Evolutionary conservation across 768 basidiomycete genomes (phyloP), one percentile per base, ranked within the genome.

Genomic region (Lepiota venenata): DNA sequence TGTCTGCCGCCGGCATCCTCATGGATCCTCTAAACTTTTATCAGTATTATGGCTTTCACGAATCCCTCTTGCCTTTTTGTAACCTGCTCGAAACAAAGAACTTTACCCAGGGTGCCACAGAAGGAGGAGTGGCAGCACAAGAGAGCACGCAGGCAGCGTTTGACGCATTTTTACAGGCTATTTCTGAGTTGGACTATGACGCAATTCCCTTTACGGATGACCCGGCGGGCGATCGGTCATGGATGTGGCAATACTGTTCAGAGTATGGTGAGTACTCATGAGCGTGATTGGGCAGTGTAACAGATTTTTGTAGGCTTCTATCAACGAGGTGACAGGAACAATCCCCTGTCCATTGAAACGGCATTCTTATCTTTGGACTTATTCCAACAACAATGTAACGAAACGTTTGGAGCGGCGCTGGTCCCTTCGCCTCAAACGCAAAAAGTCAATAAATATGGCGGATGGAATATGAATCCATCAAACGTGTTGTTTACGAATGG

Each of bases 231-330:
- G 77, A 78, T 50, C 61, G 60, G 41, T 77, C 77, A 7, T 80
- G 77, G 78, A 79, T 77, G 77, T 71, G 78, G 69, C 77, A 80
- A 56, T 79, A 78, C 55, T 79, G 77, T 49, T 78, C 78, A 0
- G 77, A 80, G 61, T 79, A 76, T 55, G 78, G 78, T 75, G 14
- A 15, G 63, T 43, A n/a, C 4, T 18, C 18, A 4, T n/a, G 12
- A 20, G 5, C 37, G 3, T 4, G 2, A 8, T 37, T 8, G 10
- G 21, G 37, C 9, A 35, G 2, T 15, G 36, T 37, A n/a, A 35
- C 14, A 11, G 20, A n/a, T 29, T 18, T 20, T 43, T 14, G 2
- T 42, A 77, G 75, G 75, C 0, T 78, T 72, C 58, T 79, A 79
- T 50, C 78, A 80, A 59, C 69, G 75, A 1, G 78, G 77, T 3